These are phyloP conservation scores for Ophiostoma piceae DNA, from an alignment of 2,329 filamentous ascomycete genomes.

Conservation along the genomic window DNA sequence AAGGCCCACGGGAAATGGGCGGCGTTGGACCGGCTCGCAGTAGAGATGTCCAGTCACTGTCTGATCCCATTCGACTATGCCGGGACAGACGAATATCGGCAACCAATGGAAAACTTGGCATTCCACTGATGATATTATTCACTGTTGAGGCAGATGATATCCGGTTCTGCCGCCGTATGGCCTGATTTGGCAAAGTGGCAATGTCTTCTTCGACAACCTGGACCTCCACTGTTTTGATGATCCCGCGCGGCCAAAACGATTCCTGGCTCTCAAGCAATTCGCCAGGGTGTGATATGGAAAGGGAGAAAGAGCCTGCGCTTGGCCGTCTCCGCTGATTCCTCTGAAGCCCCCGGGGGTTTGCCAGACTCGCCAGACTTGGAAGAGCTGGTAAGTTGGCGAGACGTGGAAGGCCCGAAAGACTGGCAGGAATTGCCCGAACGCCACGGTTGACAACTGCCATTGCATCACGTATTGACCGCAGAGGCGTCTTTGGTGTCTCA, in stretches of 20 bases:
- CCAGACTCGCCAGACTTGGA: background rate
- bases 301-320: background rate
- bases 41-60: background rate
- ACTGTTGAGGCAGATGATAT: background rate
- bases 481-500: background rate
- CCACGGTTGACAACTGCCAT: background rate
- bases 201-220: constrained; percentile 3
- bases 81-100: background rate
- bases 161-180: background rate
- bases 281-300: background rate
- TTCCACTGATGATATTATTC: background rate
- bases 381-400: background rate
- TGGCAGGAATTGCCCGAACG: background rate
- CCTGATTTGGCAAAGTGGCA: background rate
- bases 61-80: background rate
- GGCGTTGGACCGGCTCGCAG: background rate
- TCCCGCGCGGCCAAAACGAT: background rate
- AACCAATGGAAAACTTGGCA: background rate
- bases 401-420: background rate
- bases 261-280: background rate
- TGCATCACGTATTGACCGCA: background rate
- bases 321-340: background rate
- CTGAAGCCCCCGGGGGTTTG: background rate
- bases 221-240: background rate
- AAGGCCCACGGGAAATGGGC: background rate